Conservation (phyloP, 2,329 filamentous ascomycete genomes). For the Alternaria brassicae region DNA sequence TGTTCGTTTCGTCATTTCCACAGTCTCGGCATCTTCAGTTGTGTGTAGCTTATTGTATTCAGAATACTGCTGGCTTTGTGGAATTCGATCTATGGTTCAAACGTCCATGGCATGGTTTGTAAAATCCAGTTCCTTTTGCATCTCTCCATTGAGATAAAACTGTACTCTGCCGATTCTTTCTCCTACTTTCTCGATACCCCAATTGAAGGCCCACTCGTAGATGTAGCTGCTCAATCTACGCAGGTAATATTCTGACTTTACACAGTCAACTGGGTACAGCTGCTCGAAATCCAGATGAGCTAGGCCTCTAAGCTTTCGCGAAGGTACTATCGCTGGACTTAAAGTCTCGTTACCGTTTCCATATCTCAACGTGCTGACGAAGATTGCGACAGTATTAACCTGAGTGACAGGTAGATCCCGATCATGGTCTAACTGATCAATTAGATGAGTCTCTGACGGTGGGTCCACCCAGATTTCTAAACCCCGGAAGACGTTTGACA, state of each 20-base stretch:
- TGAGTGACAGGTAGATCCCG: background rate
- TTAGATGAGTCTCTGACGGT: background rate
- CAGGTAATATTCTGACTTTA: conserved; percentile 2
- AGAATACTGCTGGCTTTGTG: background rate
- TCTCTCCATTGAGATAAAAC: background rate
- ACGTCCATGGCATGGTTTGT: background rate
- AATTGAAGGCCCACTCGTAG: background rate
- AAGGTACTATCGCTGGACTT: background rate
- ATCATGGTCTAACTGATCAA: background rate
- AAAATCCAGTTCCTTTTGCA: background rate
- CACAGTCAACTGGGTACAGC: conserved; percentile 3
- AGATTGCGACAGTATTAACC: background rate
- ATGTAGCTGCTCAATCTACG: background rate
- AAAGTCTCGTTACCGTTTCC: background rate
- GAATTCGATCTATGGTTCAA: background rate
- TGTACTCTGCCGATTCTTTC: background rate
- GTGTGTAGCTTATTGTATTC: too few species aligned
- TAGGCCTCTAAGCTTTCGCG: background rate
- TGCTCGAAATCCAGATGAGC: background rate
- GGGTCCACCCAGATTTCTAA: conserved; percentile 5
- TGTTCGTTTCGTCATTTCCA: too few species aligned
- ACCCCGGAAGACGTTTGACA: background rate
- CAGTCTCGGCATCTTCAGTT: too few species aligned
- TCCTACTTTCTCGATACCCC: background rate
- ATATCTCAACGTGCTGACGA: background rate